phyloP scores from a whole-genome alignment of 495 filamentous ascomycete species.

The Lasiosphaeriaceae sp. region DNA sequence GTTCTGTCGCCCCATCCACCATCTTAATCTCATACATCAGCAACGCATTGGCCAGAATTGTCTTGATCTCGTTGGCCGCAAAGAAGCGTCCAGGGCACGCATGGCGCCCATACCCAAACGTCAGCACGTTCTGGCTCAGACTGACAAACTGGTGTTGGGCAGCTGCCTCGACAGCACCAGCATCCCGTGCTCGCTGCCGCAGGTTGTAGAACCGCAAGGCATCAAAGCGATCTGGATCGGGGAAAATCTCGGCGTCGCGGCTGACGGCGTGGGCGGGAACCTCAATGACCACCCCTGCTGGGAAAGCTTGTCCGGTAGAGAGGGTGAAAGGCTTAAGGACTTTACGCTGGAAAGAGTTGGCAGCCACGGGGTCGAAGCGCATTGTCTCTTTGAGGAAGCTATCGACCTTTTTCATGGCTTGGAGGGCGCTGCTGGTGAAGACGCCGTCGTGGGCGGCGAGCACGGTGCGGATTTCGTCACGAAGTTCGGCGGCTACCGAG shows the following conservation, averaged over 20 bases:
- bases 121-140: slow-evolving; percentile 33
- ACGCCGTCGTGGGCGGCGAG: slow-evolving; percentile 24
- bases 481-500: slow-evolving; percentile 42
- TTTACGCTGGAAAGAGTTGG: slow-evolving; percentile 32
- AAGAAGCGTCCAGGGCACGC: slow-evolving; percentile 61
- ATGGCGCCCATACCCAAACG: slow-evolving; percentile 52
- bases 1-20: slow-evolving; percentile 17
- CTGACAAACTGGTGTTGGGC: slow-evolving; percentile 41
- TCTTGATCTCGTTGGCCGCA: slow-evolving; percentile 51
- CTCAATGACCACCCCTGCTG: slow-evolving; percentile 33
- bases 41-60: slow-evolving; percentile 51
- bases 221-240: slow-evolving; percentile 41
- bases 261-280: slow-evolving; percentile 36
- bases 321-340: slow-evolving; percentile 37
- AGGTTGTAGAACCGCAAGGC: slow-evolving; percentile 47
- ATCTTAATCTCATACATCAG: slow-evolving; percentile 53
- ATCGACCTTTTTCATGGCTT: slow-evolving; percentile 34
- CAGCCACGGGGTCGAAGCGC: slow-evolving; percentile 18
- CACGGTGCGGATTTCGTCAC: slow-evolving; percentile 47
- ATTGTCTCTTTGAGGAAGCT: slow-evolving; percentile 34
- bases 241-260: slow-evolving; percentile 26
- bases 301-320: slow-evolving; percentile 37
- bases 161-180: slow-evolving; percentile 24
- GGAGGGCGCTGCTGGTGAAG: slow-evolving; percentile 26
- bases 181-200: slow-evolving; percentile 31